These are phyloP conservation scores for Aspergillus arachidicola DNA, from an alignment of 2,329 filamentous ascomycete genomes.

Conservation along the genomic window DNA sequence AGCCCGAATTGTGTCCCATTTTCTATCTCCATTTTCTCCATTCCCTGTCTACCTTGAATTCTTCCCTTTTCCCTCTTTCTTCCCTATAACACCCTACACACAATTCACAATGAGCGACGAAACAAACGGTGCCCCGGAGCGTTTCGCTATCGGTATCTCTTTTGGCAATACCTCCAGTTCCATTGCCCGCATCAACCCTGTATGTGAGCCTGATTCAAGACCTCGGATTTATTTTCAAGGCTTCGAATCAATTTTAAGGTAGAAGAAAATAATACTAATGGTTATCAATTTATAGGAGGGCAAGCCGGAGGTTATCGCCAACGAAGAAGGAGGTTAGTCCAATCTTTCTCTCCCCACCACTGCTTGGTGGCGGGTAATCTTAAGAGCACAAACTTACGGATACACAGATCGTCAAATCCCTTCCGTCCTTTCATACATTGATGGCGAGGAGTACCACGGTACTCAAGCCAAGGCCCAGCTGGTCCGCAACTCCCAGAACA, in stretches of 20 bases:
- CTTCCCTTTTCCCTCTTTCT: slow-evolving; percentile 12
- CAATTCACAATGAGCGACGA: slow-evolving; percentile 53
- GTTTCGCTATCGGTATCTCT: slow-evolving; percentile 85
- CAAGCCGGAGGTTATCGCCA: slow-evolving; percentile 96
- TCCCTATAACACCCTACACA: slow-evolving; percentile 11
- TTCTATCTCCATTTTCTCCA: slow-evolving; percentile 24
- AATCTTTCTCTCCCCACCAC: neutral
- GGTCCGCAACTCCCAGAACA: slow-evolving; percentile 89
- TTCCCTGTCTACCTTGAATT: slow-evolving; percentile 20
- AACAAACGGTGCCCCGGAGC: slow-evolving; percentile 55
- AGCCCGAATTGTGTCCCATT: slow-evolving; percentile 11
- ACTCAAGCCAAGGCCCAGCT: slow-evolving; percentile 93
- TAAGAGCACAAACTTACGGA: slow-evolving; percentile 20
- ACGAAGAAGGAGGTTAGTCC: slow-evolving; percentile 80
- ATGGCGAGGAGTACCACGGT: slow-evolving; percentile 95
- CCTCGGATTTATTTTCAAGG: neutral
- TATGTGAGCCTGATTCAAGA: slow-evolving; percentile 32
- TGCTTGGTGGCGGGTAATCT: neutral
- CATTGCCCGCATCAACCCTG: slow-evolving; percentile 79
- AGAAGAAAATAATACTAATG: neutral
- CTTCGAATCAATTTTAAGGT: neutral
- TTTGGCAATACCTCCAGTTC: slow-evolving; percentile 99
- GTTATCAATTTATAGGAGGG: slow-evolving; percentile 64
- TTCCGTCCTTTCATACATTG: slow-evolving; percentile 88
- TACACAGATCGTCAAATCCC: slow-evolving; percentile 89